Percentiles rank a stretch among this genome's conserved stretches.
phyloP scores from a whole-genome alignment of 352 stramenopile genomes.

The Albugo laibachii region DNA sequence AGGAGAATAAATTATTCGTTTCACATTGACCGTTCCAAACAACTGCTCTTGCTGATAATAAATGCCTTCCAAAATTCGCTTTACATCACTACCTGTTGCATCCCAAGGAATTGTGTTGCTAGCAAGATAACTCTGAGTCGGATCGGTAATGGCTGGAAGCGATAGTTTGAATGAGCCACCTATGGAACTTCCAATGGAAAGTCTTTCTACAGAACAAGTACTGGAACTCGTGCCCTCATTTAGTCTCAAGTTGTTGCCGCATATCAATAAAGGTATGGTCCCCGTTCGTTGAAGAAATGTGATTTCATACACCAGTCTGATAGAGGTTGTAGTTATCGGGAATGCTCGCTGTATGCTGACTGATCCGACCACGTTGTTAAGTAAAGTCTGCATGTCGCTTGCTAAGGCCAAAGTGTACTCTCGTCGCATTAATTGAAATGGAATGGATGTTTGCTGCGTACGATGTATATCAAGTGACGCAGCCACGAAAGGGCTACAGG shows the following conservation, averaged over 20 bases:
- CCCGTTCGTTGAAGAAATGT: conserved; percentile 43
- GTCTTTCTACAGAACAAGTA: conserved; percentile 16
- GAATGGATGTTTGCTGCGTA: background rate
- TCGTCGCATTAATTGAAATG: conserved; percentile 1
- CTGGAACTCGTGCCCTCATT: too few species aligned
- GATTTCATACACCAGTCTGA: conserved; percentile 36
- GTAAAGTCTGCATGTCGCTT: conserved; percentile 17
- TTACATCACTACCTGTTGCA: conserved; percentile 32
- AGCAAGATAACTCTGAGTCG: background rate
- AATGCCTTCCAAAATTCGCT: conserved; percentile 28
- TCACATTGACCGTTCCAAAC: conserved; percentile 77
- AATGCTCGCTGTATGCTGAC: conserved; percentile 20
- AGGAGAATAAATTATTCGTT: conserved; percentile 58
- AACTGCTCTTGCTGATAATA: conserved; percentile 25
- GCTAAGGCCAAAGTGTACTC: conserved; percentile 1
- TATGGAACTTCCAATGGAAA: conserved; percentile 40
- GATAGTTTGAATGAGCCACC: conserved; percentile 36
- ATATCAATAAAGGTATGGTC: conserved; percentile 30
- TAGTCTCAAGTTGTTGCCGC: conserved; percentile 5
- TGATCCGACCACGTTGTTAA: conserved; percentile 32
- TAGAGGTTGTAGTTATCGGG: conserved; percentile 21
- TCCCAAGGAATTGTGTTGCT: conserved; percentile 50
- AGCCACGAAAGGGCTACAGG: too few species aligned
- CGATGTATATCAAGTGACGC: background rate
- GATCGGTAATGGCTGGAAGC: conserved; percentile 20